Evolutionary conservation across 768 basidiomycete genomes (phyloP).

Genomic region (Leccinum arenicola): DNA sequence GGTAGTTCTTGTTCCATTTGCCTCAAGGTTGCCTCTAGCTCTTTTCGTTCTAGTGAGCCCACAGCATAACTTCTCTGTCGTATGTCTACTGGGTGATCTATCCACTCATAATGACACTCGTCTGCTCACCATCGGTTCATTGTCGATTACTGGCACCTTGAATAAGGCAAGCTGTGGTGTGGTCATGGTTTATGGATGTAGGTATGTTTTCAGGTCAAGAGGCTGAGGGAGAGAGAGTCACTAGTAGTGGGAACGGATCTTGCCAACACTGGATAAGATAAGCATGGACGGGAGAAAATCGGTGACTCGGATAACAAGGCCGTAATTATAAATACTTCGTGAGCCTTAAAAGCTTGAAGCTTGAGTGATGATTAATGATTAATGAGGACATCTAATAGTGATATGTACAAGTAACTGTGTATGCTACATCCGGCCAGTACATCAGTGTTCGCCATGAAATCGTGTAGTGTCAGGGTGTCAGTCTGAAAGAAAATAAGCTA

Average conservation of each 20-base stretch:
- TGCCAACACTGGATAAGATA: constrained; percentile 4
- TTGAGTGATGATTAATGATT: too few species aligned
- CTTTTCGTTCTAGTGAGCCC: constrained; percentile 74
- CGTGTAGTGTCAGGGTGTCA: background rate
- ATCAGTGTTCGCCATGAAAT: background rate
- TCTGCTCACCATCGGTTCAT: constrained; percentile 86
- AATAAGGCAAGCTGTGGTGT: constrained; percentile 80
- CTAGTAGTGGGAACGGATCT: constrained; percentile 16
- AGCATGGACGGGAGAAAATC: background rate
- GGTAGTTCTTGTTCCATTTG: constrained; percentile 84
- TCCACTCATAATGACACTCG: background rate
- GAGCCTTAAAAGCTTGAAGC: background rate
- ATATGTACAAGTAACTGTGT: background rate
- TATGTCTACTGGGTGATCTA: background rate
- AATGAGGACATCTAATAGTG: background rate
- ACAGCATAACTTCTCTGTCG: constrained; percentile 71
- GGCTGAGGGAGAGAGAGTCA: background rate
- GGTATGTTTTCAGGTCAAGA: background rate
- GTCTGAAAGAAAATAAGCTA: background rate
- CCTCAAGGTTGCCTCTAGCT: constrained; percentile 64
- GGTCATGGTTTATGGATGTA: constrained; percentile 42
- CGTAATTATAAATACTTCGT: background rate
- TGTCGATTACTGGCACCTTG: constrained; percentile 80
- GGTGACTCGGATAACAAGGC: background rate
- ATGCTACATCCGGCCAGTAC: background rate